Conservation (phyloP, 2,329 filamentous ascomycete species). For the Xylaria polymorpha region DNA sequence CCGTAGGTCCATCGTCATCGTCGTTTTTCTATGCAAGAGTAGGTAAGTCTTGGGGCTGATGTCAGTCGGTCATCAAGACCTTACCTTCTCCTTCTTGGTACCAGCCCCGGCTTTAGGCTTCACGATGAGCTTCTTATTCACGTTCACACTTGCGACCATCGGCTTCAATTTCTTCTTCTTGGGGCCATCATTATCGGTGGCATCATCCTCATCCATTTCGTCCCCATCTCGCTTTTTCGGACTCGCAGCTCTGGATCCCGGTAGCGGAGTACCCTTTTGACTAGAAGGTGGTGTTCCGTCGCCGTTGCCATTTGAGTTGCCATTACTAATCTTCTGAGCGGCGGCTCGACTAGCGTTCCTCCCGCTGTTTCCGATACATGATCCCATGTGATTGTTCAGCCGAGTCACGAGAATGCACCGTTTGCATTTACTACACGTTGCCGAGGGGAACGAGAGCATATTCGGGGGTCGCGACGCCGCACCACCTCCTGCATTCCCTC, state of each 20-base stretch:
- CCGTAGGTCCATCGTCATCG: slow-evolving; percentile 53
- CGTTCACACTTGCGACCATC: slow-evolving; percentile 50
- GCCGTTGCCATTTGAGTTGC: slow-evolving; percentile 57
- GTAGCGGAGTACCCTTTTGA: slow-evolving; percentile 70
- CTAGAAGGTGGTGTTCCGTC: slow-evolving; percentile 71
- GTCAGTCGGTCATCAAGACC: slow-evolving; percentile 62
- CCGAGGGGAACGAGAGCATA: slow-evolving; percentile 72
- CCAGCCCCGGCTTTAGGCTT: slow-evolving; percentile 59
- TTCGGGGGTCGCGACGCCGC: slow-evolving; percentile 63
- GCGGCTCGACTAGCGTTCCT: slow-evolving; percentile 71
- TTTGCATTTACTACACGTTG: slow-evolving; percentile 75
- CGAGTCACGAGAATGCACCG: slow-evolving; percentile 73
- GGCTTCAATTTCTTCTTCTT: slow-evolving; percentile 71
- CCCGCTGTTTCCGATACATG: slow-evolving; percentile 74
- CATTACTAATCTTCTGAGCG: slow-evolving; percentile 72
- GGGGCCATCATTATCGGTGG: slow-evolving; percentile 61
- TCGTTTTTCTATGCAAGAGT: slow-evolving; percentile 45
- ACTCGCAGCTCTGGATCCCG: slow-evolving; percentile 64
- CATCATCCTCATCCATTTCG: slow-evolving; percentile 65
- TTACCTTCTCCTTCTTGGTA: slow-evolving; percentile 67
- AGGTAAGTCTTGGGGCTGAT: slow-evolving; percentile 58
- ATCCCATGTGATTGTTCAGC: slow-evolving; percentile 75
- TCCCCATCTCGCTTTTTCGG: slow-evolving; percentile 69
- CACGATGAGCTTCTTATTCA: slow-evolving; percentile 68
- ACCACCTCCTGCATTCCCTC: slow-evolving; percentile 49